Percentiles rank a stretch among this genome's conserved stretches.
These are phyloP conservation scores for Erodium texanum DNA, from an alignment of 441 rosid genomes.

Conservation along the genomic window DNA sequence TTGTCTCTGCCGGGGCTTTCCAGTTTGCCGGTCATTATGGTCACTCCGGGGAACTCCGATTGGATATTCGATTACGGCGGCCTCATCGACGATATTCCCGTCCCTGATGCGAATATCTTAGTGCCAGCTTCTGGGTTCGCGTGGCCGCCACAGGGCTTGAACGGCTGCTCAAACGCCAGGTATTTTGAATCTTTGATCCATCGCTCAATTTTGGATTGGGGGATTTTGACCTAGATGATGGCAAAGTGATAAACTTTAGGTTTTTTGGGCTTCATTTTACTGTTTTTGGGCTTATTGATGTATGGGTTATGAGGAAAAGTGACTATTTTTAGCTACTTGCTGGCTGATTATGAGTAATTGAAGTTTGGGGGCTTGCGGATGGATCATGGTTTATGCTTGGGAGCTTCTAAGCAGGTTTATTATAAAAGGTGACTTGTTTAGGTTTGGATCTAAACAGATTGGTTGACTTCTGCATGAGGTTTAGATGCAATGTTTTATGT, in stretches of 20 bases:
- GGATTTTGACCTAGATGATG: background rate
- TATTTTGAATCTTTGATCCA: slow-evolving; percentile 12
- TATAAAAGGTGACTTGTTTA: background rate
- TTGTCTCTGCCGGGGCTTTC: background rate
- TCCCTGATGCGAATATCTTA: slow-evolving; percentile 39
- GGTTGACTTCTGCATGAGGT: background rate
- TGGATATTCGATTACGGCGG: slow-evolving; percentile 59
- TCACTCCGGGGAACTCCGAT: slow-evolving; percentile 55
- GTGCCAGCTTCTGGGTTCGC: slow-evolving; percentile 51
- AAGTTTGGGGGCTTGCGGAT: background rate
- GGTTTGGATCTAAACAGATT: background rate
- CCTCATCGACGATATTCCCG: slow-evolving; percentile 33
- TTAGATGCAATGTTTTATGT: background rate
- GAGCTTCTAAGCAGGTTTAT: background rate
- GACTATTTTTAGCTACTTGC: background rate
- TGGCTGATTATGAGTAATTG: background rate
- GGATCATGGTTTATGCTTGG: background rate
- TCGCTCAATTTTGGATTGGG: background rate
- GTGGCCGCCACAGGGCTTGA: slow-evolving; percentile 55
- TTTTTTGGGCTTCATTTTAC: background rate
- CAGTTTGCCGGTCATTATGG: slow-evolving; percentile 42
- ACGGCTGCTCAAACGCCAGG: slow-evolving; percentile 51
- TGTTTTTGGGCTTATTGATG: background rate
- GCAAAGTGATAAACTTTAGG: background rate
- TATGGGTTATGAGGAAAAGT: background rate